These are phyloP conservation scores for Backusella macrospora DNA, from an alignment of 192 early-diverging fungal genomes.

Conservation along the genomic window DNA sequence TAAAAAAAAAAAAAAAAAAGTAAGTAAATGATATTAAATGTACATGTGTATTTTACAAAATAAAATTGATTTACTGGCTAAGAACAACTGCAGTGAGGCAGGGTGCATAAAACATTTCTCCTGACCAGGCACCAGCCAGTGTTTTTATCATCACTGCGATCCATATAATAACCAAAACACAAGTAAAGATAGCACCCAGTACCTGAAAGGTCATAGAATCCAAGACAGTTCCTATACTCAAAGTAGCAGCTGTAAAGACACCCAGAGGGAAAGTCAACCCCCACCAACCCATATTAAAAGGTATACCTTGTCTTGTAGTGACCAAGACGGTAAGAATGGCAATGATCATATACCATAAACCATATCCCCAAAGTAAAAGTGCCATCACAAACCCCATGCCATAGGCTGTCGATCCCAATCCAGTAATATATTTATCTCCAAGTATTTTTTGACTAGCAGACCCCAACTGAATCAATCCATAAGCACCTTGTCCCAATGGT, in stretches of 20 bases:
- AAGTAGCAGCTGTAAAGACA: conserved; percentile 34
- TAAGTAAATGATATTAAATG: no score
- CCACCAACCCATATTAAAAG: conserved; percentile 64
- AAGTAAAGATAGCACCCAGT: conserved; percentile 11
- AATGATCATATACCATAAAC: conserved; percentile 20
- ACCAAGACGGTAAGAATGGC: conserved; percentile 41
- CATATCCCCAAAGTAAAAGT: conserved; percentile 18
- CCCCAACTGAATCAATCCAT: conserved; percentile 52
- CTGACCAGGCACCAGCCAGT: conserved; percentile 3
- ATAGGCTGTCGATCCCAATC: neutral
- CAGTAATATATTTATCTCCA: conserved; percentile 12
- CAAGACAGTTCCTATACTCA: conserved; percentile 4
- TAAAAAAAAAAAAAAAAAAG: no score
- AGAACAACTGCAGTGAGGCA: conserved; percentile 10
- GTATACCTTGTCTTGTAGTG: conserved; percentile 34
- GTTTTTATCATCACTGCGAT: conserved; percentile 14
- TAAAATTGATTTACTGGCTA: conserved; percentile 1
- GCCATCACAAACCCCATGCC: neutral
- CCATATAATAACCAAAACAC: conserved; percentile 22
- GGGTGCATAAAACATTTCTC: conserved; percentile 25
- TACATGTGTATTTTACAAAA: no score
- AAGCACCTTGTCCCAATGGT: conserved; percentile 44
- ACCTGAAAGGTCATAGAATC: conserved; percentile 16
- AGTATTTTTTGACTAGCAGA: conserved; percentile 24
- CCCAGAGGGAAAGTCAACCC: conserved; percentile 58